Base-by-base conservation (phyloP, 2,329 filamentous ascomycete genomes). In the Orbilia oligospora region DNA sequence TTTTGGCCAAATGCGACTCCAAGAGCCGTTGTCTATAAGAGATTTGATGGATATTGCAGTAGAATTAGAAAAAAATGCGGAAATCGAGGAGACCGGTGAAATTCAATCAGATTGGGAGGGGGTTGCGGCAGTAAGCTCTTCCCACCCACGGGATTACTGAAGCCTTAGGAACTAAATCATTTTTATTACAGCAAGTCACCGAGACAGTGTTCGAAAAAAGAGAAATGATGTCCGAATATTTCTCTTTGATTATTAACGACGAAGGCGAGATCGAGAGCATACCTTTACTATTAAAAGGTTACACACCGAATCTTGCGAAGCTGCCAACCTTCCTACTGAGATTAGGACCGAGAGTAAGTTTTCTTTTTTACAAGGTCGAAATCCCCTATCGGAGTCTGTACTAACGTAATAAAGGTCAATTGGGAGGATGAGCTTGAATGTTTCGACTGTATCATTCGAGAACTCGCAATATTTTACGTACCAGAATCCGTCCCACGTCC, bases 381-480 rank as follows among this genome's bases (percentile, higher is more conserved):
- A 44, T 48, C 41, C 18, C 30, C 24, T 22, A 64, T 20, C n/a
- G 56, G 30, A 63, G 53, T 38, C 20, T 12, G 38, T n/a, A 30
- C 70, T 73, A 69, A 70, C 27, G 38, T 14, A 33, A n/a, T 16
- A 20, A 69, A 93, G 81, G 92, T 99, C 55, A 87, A 94, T 82
- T 99, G 97, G 96, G 87, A 86, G 0, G 89, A 92, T 6, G 96
- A 99, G 84, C 92, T 93, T 82, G 87, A 87, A 20, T 99, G 96
- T 82, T 98, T 99, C 81, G 89, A 92, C 9, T 90, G 90, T 0
- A 94, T 99, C 78, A 83, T 98, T n/a, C 88, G 88, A 24, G 95
- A 99, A 85, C 86, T 99, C 12, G 95, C 96, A 0, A 89, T 89
- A 0, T 97, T 97, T 83, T 97, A 98, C 83, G 92, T 93, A 0